Evolutionary conservation across 2,329 filamentous ascomycete genomes (phyloP), one percentile per base, ranked within the genome.

Genomic region (Trichoderma simmonsii): DNA sequence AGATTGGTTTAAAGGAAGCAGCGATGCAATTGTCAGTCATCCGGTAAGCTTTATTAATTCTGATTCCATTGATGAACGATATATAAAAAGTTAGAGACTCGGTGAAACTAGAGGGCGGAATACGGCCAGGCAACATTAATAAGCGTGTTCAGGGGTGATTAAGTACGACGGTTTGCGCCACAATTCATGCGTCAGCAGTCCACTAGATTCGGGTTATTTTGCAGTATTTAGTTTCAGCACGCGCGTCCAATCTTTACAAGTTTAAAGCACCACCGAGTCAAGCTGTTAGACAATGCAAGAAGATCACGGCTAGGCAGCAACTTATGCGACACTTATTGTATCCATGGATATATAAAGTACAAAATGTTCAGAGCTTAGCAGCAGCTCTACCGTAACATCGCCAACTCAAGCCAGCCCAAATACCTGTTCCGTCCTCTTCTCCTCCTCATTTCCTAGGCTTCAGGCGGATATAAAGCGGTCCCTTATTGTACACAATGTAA

Each of bases 401-500:
- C 4, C 48, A n/a, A 59, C 11, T 59, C 18, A 21, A 32, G 9
- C 15, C 12, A 15, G 5, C 39, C 1, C 15, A 8, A n/a, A 15
- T 15, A 6, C 36, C 6, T 1, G 9, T 14, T 12, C 18, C 36
- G 11, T 6, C 43, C 1, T 11, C 39, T 11, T n/a, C 8, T 11
- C 4, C n/a, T 4, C 5, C 8, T n/a, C 21, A 9, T 11, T 70
- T 51, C n/a, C 71, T 48, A 15, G 71, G 66, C 11, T 56, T 64
- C 15, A 72, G 9, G 5, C 57, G 63, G 2, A 72, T 18, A 9
- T 72, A 39, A 11, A 72, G 43, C 1, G 71, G 59, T 8, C 59
- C 66, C 43, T 74, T 74, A 9, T 73, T 32, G 18, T 43, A 74
- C 6, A 72, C 12, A 3, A 70, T 21, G 54, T 64, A 74, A 14